A percentile compares a stretch with the other conserved stretches of the same genome.
Conservation (phyloP, 164 flowering plant species). For the Vitis rotundifolia region DNA sequence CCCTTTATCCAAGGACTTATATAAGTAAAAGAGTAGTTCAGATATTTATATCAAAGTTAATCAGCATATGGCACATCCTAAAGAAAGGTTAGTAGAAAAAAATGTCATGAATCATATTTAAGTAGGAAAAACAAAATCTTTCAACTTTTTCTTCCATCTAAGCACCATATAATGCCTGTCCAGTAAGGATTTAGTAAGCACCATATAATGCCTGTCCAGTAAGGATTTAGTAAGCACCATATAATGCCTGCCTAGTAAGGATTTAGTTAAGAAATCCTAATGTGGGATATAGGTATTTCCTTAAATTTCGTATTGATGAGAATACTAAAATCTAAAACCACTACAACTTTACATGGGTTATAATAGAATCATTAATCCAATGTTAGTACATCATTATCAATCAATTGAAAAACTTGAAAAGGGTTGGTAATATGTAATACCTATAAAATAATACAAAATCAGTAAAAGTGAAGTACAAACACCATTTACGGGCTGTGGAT, state of each 20-base stretch:
- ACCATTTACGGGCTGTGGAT: slow-evolving; percentile 30
- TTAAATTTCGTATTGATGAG: background rate
- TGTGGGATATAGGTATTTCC: background rate
- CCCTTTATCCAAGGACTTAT: background rate
- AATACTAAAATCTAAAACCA: background rate
- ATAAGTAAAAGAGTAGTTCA: background rate
- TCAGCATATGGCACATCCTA: no score
- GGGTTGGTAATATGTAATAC: slow-evolving; percentile 29
- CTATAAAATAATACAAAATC: slow-evolving; percentile 77
- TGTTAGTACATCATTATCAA: background rate
- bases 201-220: background rate
- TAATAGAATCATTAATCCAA: background rate
- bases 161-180: background rate
- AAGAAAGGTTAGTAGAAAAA: no score
- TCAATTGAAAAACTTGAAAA: background rate
- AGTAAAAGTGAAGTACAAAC: slow-evolving; percentile 45
- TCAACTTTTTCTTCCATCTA: background rate
- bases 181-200: background rate
- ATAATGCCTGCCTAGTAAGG: background rate
- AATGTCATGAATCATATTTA: no score
- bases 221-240: background rate
- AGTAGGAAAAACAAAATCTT: no score
- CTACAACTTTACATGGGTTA: no score
- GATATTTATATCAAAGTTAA: no score
- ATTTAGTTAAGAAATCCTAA: background rate